Percentiles rank a stretch among this genome's conserved stretches.
phyloP scores from a whole-genome alignment of 257 asterid genomes.

The Ocimum tenuiflorum region DNA sequence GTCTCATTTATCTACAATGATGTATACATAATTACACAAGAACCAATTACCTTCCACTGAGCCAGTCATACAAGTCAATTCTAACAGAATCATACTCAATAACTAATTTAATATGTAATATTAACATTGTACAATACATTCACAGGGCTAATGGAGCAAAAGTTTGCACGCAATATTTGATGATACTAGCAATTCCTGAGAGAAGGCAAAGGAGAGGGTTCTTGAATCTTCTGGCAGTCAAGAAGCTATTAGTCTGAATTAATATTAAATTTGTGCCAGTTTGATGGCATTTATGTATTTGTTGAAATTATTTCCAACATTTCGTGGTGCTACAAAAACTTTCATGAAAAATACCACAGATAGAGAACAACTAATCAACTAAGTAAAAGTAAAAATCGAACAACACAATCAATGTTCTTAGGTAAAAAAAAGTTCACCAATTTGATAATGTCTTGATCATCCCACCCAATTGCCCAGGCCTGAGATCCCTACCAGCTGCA shows the following conservation, averaged over 20 bases:
- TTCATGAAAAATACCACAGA: background rate
- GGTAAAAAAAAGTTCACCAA: conserved; percentile 44
- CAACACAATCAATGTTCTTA: background rate
- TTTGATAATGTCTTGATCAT: conserved; percentile 63
- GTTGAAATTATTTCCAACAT: background rate
- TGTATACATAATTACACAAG: background rate
- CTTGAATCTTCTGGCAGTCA: background rate
- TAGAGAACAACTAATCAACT: background rate
- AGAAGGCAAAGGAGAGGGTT: background rate
- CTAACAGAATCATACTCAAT: background rate
- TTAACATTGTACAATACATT: background rate
- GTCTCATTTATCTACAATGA: background rate
- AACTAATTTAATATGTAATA: background rate
- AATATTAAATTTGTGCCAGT: background rate
- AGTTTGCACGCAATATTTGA: background rate
- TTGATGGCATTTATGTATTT: background rate
- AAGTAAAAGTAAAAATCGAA: background rate
- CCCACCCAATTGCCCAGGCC: conserved; percentile 78
- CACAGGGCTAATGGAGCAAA: background rate
- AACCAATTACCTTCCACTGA: background rate
- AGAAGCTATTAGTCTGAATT: conserved; percentile 2
- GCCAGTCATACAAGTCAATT: background rate
- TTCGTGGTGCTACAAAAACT: background rate
- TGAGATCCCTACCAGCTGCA: conserved; percentile 98
- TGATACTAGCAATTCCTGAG: background rate